A percentile compares a stretch with the other conserved stretches of the same genome.
These are phyloP conservation scores for Senecio squalidus DNA, from an alignment of 140 eudicot genomes.

Conservation along the genomic window DNA sequence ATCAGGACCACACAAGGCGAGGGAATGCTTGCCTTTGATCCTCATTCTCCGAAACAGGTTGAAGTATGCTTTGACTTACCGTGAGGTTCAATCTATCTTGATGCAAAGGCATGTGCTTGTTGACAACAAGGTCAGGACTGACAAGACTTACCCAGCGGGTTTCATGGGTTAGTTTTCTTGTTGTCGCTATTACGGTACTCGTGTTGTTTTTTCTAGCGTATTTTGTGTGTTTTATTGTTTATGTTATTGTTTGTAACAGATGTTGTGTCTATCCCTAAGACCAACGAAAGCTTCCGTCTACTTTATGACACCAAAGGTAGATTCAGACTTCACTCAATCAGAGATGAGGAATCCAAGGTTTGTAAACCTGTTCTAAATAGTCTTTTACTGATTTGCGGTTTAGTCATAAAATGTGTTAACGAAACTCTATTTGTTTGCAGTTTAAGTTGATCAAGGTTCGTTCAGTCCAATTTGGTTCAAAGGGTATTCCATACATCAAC, in stretches of 20 bases:
- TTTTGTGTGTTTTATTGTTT: not conserved
- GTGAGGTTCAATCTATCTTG: conserved; percentile 49
- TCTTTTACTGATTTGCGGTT: not conserved
- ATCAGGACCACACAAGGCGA: conserved; percentile 53
- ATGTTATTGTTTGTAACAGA: conserved; percentile 13
- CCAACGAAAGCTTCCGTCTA: conserved; percentile 62
- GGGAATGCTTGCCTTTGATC: conserved; percentile 62
- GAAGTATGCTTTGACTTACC: conserved; percentile 59
- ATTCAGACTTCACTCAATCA: conserved; percentile 55
- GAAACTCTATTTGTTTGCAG: conserved; percentile 16
- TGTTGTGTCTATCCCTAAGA: conserved; percentile 63
- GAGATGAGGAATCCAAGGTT: conserved; percentile 69
- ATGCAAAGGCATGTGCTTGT: conserved; percentile 61
- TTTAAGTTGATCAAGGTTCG: conserved; percentile 60
- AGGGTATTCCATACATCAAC: conserved; percentile 59
- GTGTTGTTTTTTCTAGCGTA: no score
- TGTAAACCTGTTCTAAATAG: not conserved
- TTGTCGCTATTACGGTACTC: no score
- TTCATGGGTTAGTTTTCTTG: conserved; percentile 48
- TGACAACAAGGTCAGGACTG: conserved; percentile 58
- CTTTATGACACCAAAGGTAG: conserved; percentile 60
- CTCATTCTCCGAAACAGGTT: conserved; percentile 46
- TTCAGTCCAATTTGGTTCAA: conserved; percentile 51
- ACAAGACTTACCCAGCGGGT: conserved; percentile 59
- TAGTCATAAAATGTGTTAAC: not conserved